phyloP scores from a whole-genome alignment of 345 rosid species.

The Gossypium stocksii region DNA sequence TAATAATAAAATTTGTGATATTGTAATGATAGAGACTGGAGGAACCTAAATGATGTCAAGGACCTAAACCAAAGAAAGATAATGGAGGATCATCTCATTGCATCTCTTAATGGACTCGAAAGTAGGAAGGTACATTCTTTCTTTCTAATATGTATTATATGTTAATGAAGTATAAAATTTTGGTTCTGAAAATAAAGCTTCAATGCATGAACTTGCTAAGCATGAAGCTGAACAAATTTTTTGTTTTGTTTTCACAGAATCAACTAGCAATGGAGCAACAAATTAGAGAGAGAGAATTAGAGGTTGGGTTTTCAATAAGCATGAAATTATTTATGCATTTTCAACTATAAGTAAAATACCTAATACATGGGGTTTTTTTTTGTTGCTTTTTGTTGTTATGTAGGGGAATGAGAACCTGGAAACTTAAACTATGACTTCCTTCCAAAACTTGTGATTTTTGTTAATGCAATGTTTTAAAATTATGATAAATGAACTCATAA shows the following conservation, averaged over 20 bases:
- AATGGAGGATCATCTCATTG: conserved; percentile 29
- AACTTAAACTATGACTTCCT: too few species aligned
- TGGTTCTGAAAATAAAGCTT: neutral
- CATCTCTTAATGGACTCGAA: conserved; percentile 12
- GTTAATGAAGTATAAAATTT: too few species aligned
- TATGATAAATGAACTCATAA: too few species aligned
- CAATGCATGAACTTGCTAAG: neutral
- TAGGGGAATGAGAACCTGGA: neutral
- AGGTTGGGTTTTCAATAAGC: neutral
- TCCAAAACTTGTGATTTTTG: too few species aligned
- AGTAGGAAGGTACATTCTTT: neutral
- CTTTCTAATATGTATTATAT: neutral
- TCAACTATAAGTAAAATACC: neutral
- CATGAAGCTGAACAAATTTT: neutral
- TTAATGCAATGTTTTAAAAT: too few species aligned
- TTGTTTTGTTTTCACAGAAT: neutral
- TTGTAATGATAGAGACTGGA: conserved; percentile 24
- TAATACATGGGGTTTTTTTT: neutral
- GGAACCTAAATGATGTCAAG: conserved; percentile 15
- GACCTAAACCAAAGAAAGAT: conserved; percentile 11
- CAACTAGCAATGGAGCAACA: neutral
- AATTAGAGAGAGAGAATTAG: neutral
- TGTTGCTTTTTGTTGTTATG: neutral
- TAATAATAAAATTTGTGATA: neutral
- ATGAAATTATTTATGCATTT: neutral